Evolutionary conservation across 2,329 filamentous ascomycete genomes (phyloP), one percentile per base, ranked within the genome.

Genomic region (Fusarium mangiferae): DNA sequence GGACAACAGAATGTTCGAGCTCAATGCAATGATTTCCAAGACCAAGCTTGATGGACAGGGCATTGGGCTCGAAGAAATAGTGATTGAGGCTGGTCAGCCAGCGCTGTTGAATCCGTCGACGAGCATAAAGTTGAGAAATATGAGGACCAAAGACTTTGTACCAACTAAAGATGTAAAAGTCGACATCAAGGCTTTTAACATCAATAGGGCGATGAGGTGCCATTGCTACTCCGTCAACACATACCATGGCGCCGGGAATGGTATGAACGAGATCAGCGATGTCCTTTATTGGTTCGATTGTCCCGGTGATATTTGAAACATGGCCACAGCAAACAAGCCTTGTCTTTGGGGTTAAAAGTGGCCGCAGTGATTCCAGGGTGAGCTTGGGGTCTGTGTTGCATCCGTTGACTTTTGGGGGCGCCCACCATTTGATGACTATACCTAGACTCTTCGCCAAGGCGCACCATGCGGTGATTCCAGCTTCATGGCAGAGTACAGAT

Each of bases 61-160:
- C 33, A 33, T 33, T 33, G 5, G 33, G 33, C 33, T 33, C 33
- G 33, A 33, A 33, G 33, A 33, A 33, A 33, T 33, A 62, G 26
- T 62, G 59, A 18, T 62, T 62, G 14, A 62, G 48, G 13, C 48
- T 62, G 15, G 59, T 24, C 18, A 62, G 8, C 17, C 38, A 55
- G 12, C 59, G 46, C 6, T 62, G 59, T 3, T 54, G 48, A 36
- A 62, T 33, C 6, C 38, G 30, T 14, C 59, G 59, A 38, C 59
- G 59, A 18, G 59, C 59, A 20, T 62, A 62, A 6, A 62, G 44
- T 8, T 62, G 59, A 8, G 59, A 17, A 8, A 62, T 36, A 18
- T 95, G 93, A 3, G 93, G 93, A 0, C 93, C 93, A 79, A 93
- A 95, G 4, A 95, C 89, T 80, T 96, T 95, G 83, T 95, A 95